phyloP scores from a whole-genome alignment of 1,284 basidiomycete species.

The Ganoderma lucidum region DNA sequence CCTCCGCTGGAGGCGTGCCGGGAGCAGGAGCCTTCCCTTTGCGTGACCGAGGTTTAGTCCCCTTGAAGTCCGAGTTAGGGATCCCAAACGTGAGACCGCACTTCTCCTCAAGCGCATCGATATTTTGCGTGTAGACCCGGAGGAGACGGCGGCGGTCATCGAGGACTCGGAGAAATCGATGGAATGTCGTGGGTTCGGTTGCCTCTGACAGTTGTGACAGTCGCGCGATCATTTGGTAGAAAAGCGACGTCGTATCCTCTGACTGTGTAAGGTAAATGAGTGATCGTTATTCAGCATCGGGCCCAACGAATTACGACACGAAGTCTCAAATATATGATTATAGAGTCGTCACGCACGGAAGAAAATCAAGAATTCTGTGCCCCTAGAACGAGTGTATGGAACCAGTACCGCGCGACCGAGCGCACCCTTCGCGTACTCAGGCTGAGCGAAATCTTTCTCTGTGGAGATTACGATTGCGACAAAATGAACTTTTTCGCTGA shows the following conservation, averaged over 20 bases:
- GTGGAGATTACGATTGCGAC: neutral
- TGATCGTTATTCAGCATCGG: neutral
- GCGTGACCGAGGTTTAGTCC: slow-evolving; percentile 54
- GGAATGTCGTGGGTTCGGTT: slow-evolving; percentile 87
- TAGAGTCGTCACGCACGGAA: too few relatives aligned
- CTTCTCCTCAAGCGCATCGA: slow-evolving; percentile 89
- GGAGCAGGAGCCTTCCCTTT: slow-evolving; percentile 32
- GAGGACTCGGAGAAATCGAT: slow-evolving; percentile 76
- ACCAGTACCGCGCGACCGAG: too few relatives aligned
- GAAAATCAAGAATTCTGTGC: too few relatives aligned
- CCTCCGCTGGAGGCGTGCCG: slow-evolving; percentile 1
- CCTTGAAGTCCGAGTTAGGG: slow-evolving; percentile 64
- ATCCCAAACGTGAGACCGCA: slow-evolving; percentile 85
- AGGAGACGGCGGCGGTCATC: slow-evolving; percentile 83
- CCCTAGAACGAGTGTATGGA: too few relatives aligned
- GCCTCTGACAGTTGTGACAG: slow-evolving; percentile 77
- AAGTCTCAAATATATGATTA: too few relatives aligned
- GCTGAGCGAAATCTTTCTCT: slow-evolving; percentile 9
- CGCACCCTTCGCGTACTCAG: too few relatives aligned
- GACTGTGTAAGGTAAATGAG: slow-evolving; percentile 53
- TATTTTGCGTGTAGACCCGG: slow-evolving; percentile 95
- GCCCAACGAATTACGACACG: too few relatives aligned
- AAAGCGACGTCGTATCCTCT: slow-evolving; percentile 78
- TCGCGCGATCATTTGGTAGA: slow-evolving; percentile 90
- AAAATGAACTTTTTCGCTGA: neutral